phyloP scores from a whole-genome alignment of 2,329 filamentous ascomycete genomes.

The Talaromyces amestolkiae region DNA sequence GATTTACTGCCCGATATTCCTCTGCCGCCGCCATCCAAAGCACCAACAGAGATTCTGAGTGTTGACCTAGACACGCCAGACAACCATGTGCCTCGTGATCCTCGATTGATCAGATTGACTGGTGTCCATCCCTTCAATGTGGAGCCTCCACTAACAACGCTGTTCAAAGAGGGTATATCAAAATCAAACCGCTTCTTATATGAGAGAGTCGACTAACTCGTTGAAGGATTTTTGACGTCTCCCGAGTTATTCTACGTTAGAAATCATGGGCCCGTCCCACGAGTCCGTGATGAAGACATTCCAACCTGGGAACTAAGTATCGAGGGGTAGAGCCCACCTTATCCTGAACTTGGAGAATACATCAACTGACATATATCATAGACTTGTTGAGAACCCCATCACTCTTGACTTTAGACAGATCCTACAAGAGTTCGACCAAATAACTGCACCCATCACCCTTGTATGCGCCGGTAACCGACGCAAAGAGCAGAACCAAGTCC shows the following conservation, averaged over 20 bases:
- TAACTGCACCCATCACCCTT: conserved; percentile 81
- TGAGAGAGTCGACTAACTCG: background rate
- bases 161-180: conserved; percentile 61
- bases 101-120: conserved; percentile 78
- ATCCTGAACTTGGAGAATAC: background rate
- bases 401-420: conserved; percentile 70
- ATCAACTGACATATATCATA: conserved; percentile 24
- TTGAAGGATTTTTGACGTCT: conserved; percentile 75
- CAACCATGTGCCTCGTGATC: conserved; percentile 73
- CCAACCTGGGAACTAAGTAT: conserved; percentile 78
- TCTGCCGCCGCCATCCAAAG: conserved; percentile 63
- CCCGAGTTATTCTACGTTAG: conserved; percentile 88
- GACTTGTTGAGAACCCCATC: conserved; percentile 74
- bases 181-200: background rate
- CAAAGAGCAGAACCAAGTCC: conserved; percentile 88
- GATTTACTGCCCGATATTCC: conserved; percentile 50
- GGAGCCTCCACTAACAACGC: conserved; percentile 73
- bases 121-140: conserved; percentile 90
- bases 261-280: conserved; percentile 82
- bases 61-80: conserved; percentile 82
- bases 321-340: conserved; percentile 56
- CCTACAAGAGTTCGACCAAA: conserved; percentile 70
- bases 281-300: conserved; percentile 68
- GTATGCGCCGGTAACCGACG: conserved; percentile 89
- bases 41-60: conserved; percentile 62